These are phyloP conservation scores for Sclerotinia trifoliorum DNA, from an alignment of 2,329 filamentous ascomycete genomes.

Conservation along the genomic window DNA sequence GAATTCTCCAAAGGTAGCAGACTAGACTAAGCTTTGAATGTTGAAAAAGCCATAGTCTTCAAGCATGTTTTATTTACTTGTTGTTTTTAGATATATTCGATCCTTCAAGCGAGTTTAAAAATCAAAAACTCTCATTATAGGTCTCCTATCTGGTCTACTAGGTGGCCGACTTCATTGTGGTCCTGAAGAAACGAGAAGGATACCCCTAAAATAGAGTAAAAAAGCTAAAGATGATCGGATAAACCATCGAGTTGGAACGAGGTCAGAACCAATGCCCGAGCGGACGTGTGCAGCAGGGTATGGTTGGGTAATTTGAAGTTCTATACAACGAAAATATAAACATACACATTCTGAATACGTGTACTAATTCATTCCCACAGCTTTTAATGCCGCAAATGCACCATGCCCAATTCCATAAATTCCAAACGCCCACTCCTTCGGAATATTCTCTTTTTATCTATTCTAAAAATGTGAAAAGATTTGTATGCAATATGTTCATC, in stretches of 20 bases:
- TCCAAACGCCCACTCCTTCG: constrained; percentile 10
- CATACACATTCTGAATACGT: constrained; percentile 16
- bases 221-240: neutral
- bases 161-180: neutral
- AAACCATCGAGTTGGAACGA: neutral
- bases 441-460: constrained; percentile 28
- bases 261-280: neutral
- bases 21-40: neutral
- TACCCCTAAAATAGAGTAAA: neutral
- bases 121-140: neutral
- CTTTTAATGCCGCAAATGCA: constrained; percentile 12
- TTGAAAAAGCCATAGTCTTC: neutral
- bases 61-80: neutral
- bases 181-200: neutral
- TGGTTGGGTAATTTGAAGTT: neutral
- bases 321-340: constrained; percentile 15
- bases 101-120: neutral
- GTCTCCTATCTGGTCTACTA: neutral
- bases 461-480: constrained; percentile 93
- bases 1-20: neutral
- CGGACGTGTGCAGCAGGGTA: neutral
- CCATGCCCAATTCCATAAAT: constrained; percentile 10
- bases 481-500: constrained; percentile 94
- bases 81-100: neutral
- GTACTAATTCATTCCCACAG: constrained; percentile 3